These are phyloP conservation scores for Trichoderma semiorbis DNA, from an alignment of 2,329 filamentous ascomycete species.

Conservation along the genomic window DNA sequence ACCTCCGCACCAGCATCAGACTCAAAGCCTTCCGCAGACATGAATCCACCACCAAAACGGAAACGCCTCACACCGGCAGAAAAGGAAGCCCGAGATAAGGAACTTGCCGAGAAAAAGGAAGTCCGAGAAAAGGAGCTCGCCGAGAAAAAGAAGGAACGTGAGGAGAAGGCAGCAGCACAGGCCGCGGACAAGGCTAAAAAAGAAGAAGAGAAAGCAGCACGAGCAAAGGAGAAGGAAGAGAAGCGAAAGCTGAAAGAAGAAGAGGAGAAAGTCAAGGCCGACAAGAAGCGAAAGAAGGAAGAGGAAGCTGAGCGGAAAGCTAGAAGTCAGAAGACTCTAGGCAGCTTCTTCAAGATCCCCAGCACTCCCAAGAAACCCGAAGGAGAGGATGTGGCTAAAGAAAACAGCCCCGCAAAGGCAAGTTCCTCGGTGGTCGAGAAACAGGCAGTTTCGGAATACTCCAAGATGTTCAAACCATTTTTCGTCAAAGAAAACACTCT, in stretches of 20 bases:
- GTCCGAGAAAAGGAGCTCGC: conserved; percentile 29
- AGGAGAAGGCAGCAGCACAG: conserved; percentile 37
- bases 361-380: conserved; percentile 42
- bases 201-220: conserved; percentile 39
- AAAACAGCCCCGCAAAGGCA: conserved; percentile 29
- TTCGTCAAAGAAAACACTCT: conserved; percentile 69
- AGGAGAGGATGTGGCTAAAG: conserved; percentile 30
- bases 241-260: conserved; percentile 42
- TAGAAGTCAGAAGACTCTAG: conserved; percentile 46
- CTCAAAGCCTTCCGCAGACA: conserved; percentile 24
- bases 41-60: conserved; percentile 37
- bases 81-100: conserved; percentile 32
- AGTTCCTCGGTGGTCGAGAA: conserved; percentile 22
- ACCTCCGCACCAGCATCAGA: conserved; percentile 11
- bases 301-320: conserved; percentile 46
- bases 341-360: conserved; percentile 44
- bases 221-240: conserved; percentile 38
- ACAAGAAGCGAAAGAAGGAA: conserved; percentile 50
- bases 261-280: conserved; percentile 38
- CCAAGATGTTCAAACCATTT: conserved; percentile 75
- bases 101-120: conserved; percentile 33
- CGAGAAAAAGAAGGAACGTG: conserved; percentile 35
- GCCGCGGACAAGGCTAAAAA: conserved; percentile 37
- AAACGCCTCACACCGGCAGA: conserved; percentile 40
- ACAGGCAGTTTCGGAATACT: conserved; percentile 51